Evolutionary conservation across 148 eudicot genomes (phyloP).

Genomic region (Camellia sinensis): DNA sequence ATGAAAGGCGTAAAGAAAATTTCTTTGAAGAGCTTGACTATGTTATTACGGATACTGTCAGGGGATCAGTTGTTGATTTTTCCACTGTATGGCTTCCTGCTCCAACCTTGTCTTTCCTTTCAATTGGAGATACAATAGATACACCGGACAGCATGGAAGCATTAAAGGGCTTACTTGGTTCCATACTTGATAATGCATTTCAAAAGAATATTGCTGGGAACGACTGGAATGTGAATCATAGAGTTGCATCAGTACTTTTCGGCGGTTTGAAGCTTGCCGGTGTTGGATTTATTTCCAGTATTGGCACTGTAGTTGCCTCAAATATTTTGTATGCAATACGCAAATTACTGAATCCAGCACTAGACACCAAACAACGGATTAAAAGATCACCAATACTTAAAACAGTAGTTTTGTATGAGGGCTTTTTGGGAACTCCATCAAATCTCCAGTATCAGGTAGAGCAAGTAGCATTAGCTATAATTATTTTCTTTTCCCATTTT

Average conservation of each 20-base stretch:
- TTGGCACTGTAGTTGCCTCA: conserved; percentile 91
- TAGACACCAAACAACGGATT: background rate
- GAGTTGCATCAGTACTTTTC: conserved; percentile 90
- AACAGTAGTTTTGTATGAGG: conserved; percentile 69
- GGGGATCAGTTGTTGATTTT: conserved; percentile 89
- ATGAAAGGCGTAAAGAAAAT: conserved; percentile 82
- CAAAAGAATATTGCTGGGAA: conserved; percentile 82
- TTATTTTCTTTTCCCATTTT: no score
- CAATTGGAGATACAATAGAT: conserved; percentile 55
- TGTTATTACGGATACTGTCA: conserved; percentile 73
- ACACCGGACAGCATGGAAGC: conserved; percentile 60
- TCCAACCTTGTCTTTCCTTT: conserved; percentile 89
- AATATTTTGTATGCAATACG: conserved; percentile 46
- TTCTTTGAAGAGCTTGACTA: conserved; percentile 90
- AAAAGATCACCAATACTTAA: conserved; percentile 82
- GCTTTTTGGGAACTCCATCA: conserved; percentile 89
- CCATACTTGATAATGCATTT: conserved; percentile 93
- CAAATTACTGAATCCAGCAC: no score
- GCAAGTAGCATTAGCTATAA: background rate
- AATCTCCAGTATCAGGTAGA: conserved; percentile 92
- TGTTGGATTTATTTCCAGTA: conserved; percentile 89
- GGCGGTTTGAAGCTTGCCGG: conserved; percentile 15
- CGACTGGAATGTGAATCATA: conserved; percentile 74
- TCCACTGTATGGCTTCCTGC: conserved; percentile 99
- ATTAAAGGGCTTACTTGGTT: conserved; percentile 71